Base-by-base conservation (phyloP, 768 basidiomycete genomes). In the Mycena rebaudengoi region DNA sequence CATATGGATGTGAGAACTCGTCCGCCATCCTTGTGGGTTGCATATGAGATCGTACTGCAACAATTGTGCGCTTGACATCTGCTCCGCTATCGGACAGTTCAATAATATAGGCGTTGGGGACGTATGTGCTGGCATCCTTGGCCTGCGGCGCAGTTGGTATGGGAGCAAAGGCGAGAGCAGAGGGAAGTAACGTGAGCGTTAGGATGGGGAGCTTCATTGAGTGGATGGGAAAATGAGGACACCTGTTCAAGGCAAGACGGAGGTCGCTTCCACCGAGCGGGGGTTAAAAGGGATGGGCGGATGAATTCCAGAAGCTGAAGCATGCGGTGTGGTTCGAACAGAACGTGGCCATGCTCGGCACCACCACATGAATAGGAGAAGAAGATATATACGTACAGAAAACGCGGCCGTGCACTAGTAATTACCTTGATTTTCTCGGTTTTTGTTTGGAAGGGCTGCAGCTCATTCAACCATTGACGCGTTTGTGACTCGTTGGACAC, bases 91-190 rank as follows among this genome's bases (percentile, higher is more conserved):
- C 20, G 43, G 66, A 55, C 8, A 64, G 40, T 40, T 67, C 62
- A 14, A 67, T 21, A 30, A 63, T 67, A 23, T 50, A 64, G 1
- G 62, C 57, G 20, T 56, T 46, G 21, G 57, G 61, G 25, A 67
- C 46, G 46, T 67, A 63, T 23, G 29, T 43, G 21, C 57, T 18
- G 12, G 55, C 44, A 12, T 51, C 39, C 45, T 21, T 55, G 20
- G 66, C 52, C 43, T 63, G 62, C 25, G 60, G 57, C 30, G 30
- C 39, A 29, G 45, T 64, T 7, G 62, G 56, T 25, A 60, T 48
- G 7, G 49, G 61, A 11, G 50, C 56, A 5, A 55, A 3, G 6
- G 61, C 61, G 30, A 63, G 39, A 7, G 51, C 46, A 23, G 52
- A 48, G 10, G 66, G 39, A 33, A 55, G 12, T 21, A 67, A 28